Percentiles rank a stretch among this genome's conserved stretches.
These are phyloP conservation scores for Tricholoma bakamatsutake DNA, from an alignment of 768 basidiomycete species.

Conservation along the genomic window DNA sequence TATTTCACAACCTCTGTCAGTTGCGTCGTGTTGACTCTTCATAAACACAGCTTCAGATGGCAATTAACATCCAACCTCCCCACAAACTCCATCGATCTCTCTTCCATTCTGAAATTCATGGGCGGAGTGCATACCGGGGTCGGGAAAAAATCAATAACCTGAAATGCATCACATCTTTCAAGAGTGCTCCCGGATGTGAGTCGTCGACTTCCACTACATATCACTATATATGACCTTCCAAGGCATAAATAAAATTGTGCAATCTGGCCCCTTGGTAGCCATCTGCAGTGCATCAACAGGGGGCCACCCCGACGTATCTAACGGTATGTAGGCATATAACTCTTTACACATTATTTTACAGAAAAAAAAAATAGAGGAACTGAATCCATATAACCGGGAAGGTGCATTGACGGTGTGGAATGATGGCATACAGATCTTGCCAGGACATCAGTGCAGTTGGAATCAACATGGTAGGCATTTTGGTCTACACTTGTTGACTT, in stretches of 20 bases:
- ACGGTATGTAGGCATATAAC: slow-evolving; percentile 16
- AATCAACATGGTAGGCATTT: background rate
- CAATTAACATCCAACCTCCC: background rate
- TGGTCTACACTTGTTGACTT: background rate
- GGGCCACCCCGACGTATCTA: slow-evolving; percentile 32
- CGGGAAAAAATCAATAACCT: slow-evolving; percentile 10
- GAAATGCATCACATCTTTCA: slow-evolving; percentile 27
- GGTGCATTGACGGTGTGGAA: slow-evolving; percentile 43
- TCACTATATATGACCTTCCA: background rate
- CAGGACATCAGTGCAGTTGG: slow-evolving; percentile 16
- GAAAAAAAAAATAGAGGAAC: slow-evolving; percentile 18
- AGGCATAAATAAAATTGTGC: slow-evolving; percentile 52
- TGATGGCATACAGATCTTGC: slow-evolving; percentile 14
- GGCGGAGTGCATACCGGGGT: background rate
- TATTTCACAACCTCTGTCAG: background rate
- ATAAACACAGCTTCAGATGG: background rate
- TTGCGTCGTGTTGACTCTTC: background rate
- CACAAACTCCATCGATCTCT: background rate
- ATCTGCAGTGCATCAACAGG: slow-evolving; percentile 42
- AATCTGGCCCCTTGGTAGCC: slow-evolving; percentile 34
- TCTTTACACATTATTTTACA: background rate
- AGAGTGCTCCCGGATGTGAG: slow-evolving; percentile 40
- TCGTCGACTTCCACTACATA: slow-evolving; percentile 5
- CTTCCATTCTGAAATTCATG: slow-evolving; percentile 5
- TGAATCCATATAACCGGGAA: slow-evolving; percentile 38